Evolutionary conservation across 2,329 filamentous ascomycete species (phyloP), one percentile per base, ranked within the genome.

Genomic region (Myrmaecium sp.): DNA sequence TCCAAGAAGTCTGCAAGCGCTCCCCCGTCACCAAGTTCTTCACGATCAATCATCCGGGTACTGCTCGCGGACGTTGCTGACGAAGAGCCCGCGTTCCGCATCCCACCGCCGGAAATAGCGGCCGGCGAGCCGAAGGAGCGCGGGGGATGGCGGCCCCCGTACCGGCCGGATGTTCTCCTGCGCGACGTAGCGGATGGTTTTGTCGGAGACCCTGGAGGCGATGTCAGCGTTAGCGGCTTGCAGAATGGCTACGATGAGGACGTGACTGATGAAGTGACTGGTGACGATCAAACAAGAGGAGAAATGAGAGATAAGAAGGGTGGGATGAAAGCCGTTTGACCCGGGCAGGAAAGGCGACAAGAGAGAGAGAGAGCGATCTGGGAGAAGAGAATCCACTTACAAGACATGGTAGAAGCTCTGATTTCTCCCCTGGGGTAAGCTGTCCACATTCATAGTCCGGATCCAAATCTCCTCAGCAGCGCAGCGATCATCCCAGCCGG

Each of bases 21-120:
- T n/a, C n/a, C n/a, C n/a, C n/a, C n/a, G n/a, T n/a, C n/a, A n/a
- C n/a, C n/a, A n/a, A n/a, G n/a, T n/a, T n/a, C n/a, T n/a, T n/a
- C n/a, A 24, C 22, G 9, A 6, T 35, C 30, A 93, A 51, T 91
- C 81, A 44, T 93, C 77, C 1, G 86, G 86, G 50, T 83, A 94
- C 42, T 84, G 72, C 39, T 91, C 80, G 38, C 55, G 54, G 28
- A 79, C 60, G 49, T 94, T 95, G 39, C 82, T 92, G 17, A 93
- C 64, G 54, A 95, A 98, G 4, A 54, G 60, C 37, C 69, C 69
- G 0, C 53, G 60, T 17, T 55, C 57, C 4, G 49, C 43, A 50
- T 94, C 80, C 62, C 83, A 95, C 21, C 82, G 64, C 51, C 81
- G 91, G 51, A 98, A 95, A 49, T 80, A 81, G 40, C 74, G 76